Conservation (phyloP, 305 asterid species). For the Andrographis paniculata region DNA sequence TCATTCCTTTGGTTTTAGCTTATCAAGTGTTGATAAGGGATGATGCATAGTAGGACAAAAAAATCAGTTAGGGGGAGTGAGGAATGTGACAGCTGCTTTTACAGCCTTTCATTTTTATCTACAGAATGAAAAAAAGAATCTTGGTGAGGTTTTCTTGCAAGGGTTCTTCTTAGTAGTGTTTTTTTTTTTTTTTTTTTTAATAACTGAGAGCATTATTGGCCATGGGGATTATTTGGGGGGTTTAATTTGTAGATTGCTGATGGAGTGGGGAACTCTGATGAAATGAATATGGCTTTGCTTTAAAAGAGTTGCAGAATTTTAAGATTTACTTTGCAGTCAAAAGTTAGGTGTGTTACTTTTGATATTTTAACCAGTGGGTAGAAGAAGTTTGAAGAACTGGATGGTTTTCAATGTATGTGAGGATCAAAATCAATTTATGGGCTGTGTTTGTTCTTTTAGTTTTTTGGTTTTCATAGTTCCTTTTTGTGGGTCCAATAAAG, state of each 20-base stretch:
- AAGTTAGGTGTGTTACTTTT: conserved; percentile 15
- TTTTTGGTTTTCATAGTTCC: no score
- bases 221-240: neutral
- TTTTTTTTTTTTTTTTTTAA: neutral
- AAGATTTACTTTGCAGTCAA: conserved; percentile 13
- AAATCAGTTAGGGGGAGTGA: conserved; percentile 16
- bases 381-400: neutral
- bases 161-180: neutral
- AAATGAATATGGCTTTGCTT: no score
- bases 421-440: neutral
- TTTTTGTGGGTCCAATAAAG: conserved; percentile 33
- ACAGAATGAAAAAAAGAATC: neutral
- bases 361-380: conserved; percentile 4
- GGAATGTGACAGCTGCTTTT: conserved; percentile 15
- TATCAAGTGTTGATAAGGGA: neutral
- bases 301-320: neutral
- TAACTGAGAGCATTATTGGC: neutral
- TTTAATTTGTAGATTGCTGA: no score
- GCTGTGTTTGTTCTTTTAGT: neutral
- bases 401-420: conserved; percentile 1
- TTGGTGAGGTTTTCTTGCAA: neutral
- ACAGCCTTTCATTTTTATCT: neutral
- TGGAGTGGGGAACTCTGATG: no score
- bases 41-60: conserved; percentile 15
- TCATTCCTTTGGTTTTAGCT: neutral